A percentile compares a stretch with the other conserved stretches of the same genome.
Evolutionary conservation across 2,329 filamentous ascomycete species (phyloP).

Genomic region (Aspergillus sp.): DNA sequence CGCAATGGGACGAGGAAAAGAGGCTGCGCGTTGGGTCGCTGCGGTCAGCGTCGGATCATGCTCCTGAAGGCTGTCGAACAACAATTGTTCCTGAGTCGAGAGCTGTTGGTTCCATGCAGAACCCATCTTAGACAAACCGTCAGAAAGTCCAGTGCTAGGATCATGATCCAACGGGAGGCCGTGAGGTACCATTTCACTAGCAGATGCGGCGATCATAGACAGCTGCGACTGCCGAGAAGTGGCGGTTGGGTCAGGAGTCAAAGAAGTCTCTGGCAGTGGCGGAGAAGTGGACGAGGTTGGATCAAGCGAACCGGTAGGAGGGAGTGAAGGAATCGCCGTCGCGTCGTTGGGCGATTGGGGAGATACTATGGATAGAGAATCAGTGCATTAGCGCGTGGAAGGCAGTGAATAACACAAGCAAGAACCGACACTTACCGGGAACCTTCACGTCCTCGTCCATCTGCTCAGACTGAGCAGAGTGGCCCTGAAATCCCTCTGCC

Average conservation of each 20-base stretch:
- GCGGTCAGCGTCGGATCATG: constrained; percentile 40
- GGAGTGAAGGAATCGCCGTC: constrained; percentile 32
- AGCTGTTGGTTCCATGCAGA: constrained; percentile 36
- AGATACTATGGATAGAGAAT: constrained; percentile 21
- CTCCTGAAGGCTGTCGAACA: constrained; percentile 41
- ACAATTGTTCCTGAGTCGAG: constrained; percentile 39
- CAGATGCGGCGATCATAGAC: constrained; percentile 48
- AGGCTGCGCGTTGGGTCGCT: constrained; percentile 39
- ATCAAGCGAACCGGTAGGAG: constrained; percentile 31
- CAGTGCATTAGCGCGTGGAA: constrained; percentile 16
- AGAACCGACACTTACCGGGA: constrained; percentile 19
- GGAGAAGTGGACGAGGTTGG: constrained; percentile 36
- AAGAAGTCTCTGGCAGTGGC: constrained; percentile 30
- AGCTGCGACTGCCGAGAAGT: constrained; percentile 44
- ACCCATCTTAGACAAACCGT: constrained; percentile 32
- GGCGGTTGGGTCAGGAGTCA: constrained; percentile 36
- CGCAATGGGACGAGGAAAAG: constrained; percentile 43
- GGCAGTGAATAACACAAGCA: constrained; percentile 2
- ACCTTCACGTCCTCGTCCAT: constrained; percentile 27
- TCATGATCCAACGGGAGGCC: constrained; percentile 37
- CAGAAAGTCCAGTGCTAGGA: constrained; percentile 20
- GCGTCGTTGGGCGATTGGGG: constrained; percentile 29
- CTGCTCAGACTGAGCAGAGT: constrained; percentile 27
- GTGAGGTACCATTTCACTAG: constrained; percentile 47
- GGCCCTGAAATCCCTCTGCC: constrained; percentile 39